These are phyloP conservation scores for Stephania yunnanensis DNA, from an alignment of 164 flowering plant genomes.

Conservation along the genomic window DNA sequence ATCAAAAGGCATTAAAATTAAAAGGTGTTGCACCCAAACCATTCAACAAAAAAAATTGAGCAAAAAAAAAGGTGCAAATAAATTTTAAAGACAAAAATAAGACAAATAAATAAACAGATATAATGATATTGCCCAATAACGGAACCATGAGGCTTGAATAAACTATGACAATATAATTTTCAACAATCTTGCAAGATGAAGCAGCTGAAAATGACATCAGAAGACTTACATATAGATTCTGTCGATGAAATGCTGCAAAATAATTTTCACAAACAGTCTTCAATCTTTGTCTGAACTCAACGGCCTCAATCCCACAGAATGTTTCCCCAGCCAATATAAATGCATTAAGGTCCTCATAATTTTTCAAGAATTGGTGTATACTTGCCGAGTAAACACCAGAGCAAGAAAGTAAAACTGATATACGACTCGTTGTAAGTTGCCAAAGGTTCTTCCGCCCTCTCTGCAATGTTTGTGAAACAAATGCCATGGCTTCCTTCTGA, in stretches of 20 bases:
- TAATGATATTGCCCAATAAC: background rate
- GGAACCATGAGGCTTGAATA: background rate
- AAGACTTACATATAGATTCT: conserved; percentile 70
- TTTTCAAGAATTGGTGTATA: conserved; percentile 85
- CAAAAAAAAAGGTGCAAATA: background rate
- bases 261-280: conserved; percentile 81
- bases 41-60: background rate
- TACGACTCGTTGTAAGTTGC: conserved; percentile 92
- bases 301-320: conserved; percentile 84
- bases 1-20: background rate
- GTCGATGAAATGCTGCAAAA: conserved; percentile 76
- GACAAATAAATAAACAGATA: background rate
- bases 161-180: background rate
- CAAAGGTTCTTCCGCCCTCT: conserved; percentile 92
- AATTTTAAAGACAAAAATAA: background rate
- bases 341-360: conserved; percentile 78
- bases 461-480: conserved; percentile 71
- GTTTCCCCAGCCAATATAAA: conserved; percentile 97
- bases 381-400: conserved; percentile 71
- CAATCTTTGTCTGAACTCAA: conserved; percentile 81
- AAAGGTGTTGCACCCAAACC: background rate
- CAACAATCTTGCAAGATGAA: background rate
- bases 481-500: conserved; percentile 67
- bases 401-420: conserved; percentile 79
- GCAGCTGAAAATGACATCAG: background rate